phyloP scores from a whole-genome alignment of 2,329 filamentous ascomycete species.

The Monosporascus sp. region DNA sequence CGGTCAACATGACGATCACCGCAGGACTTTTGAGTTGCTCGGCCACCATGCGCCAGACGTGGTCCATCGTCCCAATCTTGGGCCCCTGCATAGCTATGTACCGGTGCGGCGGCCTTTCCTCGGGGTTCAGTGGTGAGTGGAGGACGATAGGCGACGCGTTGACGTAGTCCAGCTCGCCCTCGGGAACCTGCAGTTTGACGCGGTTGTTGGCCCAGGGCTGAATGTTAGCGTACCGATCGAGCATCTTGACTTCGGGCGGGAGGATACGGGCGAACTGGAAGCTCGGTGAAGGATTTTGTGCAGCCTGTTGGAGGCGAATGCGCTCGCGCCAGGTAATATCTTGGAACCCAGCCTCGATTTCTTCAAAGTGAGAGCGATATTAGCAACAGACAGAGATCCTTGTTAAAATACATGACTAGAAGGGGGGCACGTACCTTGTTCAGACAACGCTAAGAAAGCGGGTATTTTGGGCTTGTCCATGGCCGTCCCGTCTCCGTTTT shows the following conservation, averaged over 20 bases:
- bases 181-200: constrained; percentile 71
- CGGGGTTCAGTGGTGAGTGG: constrained; percentile 34
- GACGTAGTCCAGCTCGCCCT: constrained; percentile 70
- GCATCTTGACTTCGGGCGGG: constrained; percentile 48
- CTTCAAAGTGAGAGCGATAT: constrained; percentile 25
- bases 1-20: constrained; percentile 92
- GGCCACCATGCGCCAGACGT: constrained; percentile 95
- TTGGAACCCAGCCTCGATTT: constrained; percentile 45
- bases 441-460: constrained; percentile 46
- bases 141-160: constrained; percentile 72
- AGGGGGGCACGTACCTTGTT: constrained; percentile 36
- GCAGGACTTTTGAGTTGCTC: constrained; percentile 67
- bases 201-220: constrained; percentile 86
- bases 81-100: constrained; percentile 97
- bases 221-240: constrained; percentile 88
- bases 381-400: neutral
- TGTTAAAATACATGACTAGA: neutral
- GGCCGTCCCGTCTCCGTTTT: constrained; percentile 9
- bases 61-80: constrained; percentile 66
- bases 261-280: constrained; percentile 47
- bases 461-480: constrained; percentile 32
- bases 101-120: constrained; percentile 36
- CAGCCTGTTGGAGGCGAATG: constrained; percentile 37
- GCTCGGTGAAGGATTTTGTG: constrained; percentile 31
- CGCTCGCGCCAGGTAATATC: constrained; percentile 52